Evolutionary conservation across 352 stramenopile genomes (phyloP).

Genomic region (Pythium volutum): DNA sequence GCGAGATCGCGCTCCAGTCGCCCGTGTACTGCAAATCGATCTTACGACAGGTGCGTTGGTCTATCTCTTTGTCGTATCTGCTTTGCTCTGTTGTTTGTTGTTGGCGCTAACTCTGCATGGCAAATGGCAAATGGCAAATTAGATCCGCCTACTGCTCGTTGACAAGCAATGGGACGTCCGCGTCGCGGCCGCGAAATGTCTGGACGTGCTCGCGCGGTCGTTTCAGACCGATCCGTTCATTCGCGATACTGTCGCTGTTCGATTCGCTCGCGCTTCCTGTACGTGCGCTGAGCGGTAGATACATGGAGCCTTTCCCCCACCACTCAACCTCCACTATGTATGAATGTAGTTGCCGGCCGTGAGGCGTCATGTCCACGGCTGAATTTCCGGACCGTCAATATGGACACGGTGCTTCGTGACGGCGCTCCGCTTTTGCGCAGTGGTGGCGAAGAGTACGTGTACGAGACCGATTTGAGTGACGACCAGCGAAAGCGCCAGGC

Average conservation of each 20-base stretch:
- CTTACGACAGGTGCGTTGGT: constrained; percentile 41
- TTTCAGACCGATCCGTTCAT: constrained; percentile 27
- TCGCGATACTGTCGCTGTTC: constrained; percentile 24
- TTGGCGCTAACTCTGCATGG: background rate
- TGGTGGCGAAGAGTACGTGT: constrained; percentile 80
- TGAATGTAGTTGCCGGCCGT: constrained; percentile 38
- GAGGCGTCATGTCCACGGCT: constrained; percentile 37
- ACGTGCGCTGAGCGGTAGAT: background rate
- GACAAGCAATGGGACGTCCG: constrained; percentile 68
- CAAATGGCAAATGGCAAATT: background rate
- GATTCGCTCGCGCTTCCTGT: constrained; percentile 51
- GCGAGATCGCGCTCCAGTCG: constrained; percentile 48
- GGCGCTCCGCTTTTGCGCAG: constrained; percentile 68
- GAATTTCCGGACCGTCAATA: constrained; percentile 55
- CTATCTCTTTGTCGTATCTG: too few species aligned
- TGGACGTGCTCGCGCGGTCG: constrained; percentile 50
- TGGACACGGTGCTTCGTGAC: constrained; percentile 51
- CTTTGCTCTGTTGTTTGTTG: too few species aligned
- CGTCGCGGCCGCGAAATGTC: constrained; percentile 60
- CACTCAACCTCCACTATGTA: too few species aligned
- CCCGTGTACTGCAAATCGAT: constrained; percentile 50
- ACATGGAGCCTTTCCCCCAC: too few species aligned
- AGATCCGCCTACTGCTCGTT: constrained; percentile 52
- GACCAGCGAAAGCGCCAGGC: constrained; percentile 49
- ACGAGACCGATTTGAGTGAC: constrained; percentile 53